phyloP scores from a whole-genome alignment of 2,329 filamentous ascomycete species.

The Exophiala bonariae region DNA sequence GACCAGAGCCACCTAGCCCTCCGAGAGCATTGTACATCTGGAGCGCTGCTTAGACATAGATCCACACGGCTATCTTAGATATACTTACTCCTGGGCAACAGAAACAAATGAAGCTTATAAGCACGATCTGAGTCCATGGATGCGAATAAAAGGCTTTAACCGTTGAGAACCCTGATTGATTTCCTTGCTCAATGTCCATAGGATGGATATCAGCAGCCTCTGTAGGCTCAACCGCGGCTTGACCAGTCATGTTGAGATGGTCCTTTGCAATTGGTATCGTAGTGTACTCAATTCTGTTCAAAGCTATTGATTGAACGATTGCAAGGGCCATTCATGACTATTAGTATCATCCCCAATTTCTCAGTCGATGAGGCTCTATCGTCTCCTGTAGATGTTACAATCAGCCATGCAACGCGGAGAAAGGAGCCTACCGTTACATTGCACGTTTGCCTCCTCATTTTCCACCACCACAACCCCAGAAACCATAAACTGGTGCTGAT shows the following conservation, averaged over 20 bases:
- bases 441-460: neutral
- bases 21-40: constrained; percentile 64
- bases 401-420: no score
- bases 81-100: constrained; percentile 46
- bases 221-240: neutral
- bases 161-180: constrained; percentile 1
- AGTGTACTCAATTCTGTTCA: no score
- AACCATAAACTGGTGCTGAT: constrained; percentile 5
- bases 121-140: constrained; percentile 50
- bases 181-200: constrained; percentile 6
- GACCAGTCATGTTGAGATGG: constrained; percentile 7
- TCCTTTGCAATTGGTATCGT: no score
- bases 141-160: constrained; percentile 37
- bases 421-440: constrained; percentile 13
- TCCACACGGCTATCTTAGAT: constrained; percentile 1
- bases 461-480: neutral
- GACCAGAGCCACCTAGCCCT: constrained; percentile 62
- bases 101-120: constrained; percentile 53
- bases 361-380: no score
- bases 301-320: no score
- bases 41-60: neutral
- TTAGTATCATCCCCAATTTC: no score
- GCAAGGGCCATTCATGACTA: no score
- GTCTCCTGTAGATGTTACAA: no score
- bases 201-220: constrained; percentile 2